Evolutionary conservation across 306 rosid genomes (phyloP).

Genomic region (Spatholobus suberectus): DNA sequence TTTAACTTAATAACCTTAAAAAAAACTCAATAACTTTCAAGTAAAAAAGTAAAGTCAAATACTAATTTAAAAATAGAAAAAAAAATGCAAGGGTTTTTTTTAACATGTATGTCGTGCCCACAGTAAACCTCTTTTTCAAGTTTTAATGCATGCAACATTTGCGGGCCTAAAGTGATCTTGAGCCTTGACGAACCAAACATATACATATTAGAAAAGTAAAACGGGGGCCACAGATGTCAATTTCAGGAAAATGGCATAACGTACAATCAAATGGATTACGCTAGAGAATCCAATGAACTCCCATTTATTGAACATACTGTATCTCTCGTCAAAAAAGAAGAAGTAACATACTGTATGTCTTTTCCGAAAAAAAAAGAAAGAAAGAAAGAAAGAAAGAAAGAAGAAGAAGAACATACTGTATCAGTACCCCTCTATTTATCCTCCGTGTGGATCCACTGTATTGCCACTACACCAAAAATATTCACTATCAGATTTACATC

Average conservation of each 20-base stretch:
- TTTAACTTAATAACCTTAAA: background rate
- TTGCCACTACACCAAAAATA: too few relatives aligned
- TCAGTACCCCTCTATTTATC: too few relatives aligned
- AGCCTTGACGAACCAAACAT: background rate
- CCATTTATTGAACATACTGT: background rate
- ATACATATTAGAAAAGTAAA: background rate
- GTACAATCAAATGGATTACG: background rate
- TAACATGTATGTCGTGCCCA: background rate
- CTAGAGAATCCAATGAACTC: conserved; percentile 16
- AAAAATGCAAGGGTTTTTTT: background rate
- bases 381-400: too few relatives aligned
- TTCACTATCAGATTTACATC: too few relatives aligned
- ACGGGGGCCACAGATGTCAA: background rate
- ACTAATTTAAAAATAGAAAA: background rate
- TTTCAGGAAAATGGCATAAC: background rate
- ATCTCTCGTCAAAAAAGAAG: too few relatives aligned
- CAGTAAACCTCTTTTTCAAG: background rate
- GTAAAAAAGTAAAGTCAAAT: background rate
- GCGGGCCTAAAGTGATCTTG: background rate
- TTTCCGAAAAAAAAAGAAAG: too few relatives aligned
- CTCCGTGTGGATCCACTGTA: too few relatives aligned
- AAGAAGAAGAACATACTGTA: too few relatives aligned
- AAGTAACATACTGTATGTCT: too few relatives aligned
- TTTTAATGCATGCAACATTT: background rate
- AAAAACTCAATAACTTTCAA: background rate